Evolutionary conservation across 768 basidiomycete genomes (phyloP).

Genomic region (Erythrobasidium yunnanense): DNA sequence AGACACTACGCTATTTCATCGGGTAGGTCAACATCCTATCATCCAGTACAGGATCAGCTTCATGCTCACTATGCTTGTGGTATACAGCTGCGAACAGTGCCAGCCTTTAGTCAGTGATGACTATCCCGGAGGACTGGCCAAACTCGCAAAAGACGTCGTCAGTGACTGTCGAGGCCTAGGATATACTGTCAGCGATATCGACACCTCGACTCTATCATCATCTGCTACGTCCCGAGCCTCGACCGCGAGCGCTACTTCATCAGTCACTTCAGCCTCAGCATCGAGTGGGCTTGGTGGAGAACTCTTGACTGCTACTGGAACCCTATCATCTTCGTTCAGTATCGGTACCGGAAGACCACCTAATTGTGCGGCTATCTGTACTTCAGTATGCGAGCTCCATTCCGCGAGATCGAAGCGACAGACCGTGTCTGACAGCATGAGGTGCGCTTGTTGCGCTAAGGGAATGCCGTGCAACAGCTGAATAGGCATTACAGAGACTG

Average conservation of each 20-base stretch:
- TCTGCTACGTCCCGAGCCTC: neutral
- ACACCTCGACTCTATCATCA: neutral
- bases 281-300: too few species aligned
- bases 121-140: too few species aligned
- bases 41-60: neutral
- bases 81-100: too few species aligned
- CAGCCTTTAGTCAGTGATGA: too few species aligned
- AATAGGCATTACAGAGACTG: neutral
- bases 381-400: neutral
- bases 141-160: neutral
- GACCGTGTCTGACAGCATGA: neutral
- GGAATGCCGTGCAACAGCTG: neutral
- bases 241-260: too few species aligned
- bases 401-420: neutral
- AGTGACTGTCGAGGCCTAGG: neutral
- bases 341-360: neutral
- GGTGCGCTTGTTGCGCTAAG: neutral
- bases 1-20: neutral
- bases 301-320: too few species aligned
- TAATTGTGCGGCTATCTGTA: neutral
- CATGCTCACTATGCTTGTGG: neutral
- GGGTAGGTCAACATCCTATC: neutral
- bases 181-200: neutral
- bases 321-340: neutral
- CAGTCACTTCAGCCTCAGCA: too few species aligned